Evolutionary conservation across 225 moss, liverwort and hornwort species (phyloP).

Genomic region (Bryum argenteum): DNA sequence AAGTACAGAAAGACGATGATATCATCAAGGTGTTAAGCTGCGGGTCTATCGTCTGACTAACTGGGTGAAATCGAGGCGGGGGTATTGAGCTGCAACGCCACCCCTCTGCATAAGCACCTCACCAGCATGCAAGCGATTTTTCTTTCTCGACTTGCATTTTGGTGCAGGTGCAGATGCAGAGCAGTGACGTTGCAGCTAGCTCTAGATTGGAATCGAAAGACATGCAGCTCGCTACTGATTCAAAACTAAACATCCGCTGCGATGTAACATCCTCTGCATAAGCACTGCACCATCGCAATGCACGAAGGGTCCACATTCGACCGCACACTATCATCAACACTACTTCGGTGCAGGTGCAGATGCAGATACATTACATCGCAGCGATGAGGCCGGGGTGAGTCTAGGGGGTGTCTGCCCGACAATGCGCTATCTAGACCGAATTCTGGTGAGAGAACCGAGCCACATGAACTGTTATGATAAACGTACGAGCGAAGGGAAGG

Average conservation of each 20-base stretch:
- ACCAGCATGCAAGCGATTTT: constrained; percentile 30
- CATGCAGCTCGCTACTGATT: background rate
- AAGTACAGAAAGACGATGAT: background rate
- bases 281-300: constrained; percentile 47
- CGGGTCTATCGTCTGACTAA: too few species aligned
- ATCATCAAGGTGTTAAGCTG: too few species aligned
- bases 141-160: constrained; percentile 16
- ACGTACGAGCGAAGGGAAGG: background rate
- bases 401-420: background rate
- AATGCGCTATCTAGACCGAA: background rate
- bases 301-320: constrained; percentile 5
- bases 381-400: too few species aligned
- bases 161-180: constrained; percentile 71
- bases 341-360: constrained; percentile 59
- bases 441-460: background rate
- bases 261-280: constrained; percentile 53
- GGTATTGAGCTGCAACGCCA: constrained; percentile 48
- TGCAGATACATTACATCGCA: constrained; percentile 52
- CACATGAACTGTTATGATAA: background rate
- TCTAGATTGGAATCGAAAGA: too few species aligned
- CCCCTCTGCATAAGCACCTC: constrained; percentile 51
- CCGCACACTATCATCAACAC: constrained; percentile 20
- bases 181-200: constrained; percentile 36
- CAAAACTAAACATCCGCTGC: constrained; percentile 25
- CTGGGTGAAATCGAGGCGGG: too few species aligned